Conservation (phyloP, 2,329 filamentous ascomycete species). For the Zasmidium citrigriseum region DNA sequence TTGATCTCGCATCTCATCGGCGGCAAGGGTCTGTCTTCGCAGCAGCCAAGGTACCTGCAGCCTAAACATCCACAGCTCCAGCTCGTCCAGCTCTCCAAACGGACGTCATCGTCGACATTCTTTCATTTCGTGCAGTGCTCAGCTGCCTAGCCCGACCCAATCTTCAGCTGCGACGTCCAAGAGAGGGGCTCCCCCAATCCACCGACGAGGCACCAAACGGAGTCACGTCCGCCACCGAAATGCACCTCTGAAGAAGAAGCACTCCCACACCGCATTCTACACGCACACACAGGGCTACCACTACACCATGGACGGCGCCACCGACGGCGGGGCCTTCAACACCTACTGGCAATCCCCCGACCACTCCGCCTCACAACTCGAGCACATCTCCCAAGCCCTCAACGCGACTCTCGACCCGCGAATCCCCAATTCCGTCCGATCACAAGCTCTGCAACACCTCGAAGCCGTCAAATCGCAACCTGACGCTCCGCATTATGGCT, state of each 20-base stretch:
- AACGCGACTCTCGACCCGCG: slow-evolving; percentile 82
- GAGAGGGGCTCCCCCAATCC: not conserved
- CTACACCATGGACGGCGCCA: slow-evolving; percentile 14
- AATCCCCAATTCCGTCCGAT: slow-evolving; percentile 77
- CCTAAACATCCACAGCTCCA: not conserved
- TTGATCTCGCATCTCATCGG: not conserved
- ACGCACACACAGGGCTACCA: not conserved
- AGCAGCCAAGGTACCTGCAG: not conserved
- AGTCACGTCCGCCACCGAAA: not conserved
- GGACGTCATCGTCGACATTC: not conserved
- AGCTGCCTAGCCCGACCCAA: not conserved
- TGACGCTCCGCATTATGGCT: slow-evolving; percentile 83
- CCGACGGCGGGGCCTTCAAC: slow-evolving; percentile 19
- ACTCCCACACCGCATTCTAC: not conserved
- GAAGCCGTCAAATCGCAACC: slow-evolving; percentile 79
- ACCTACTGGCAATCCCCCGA: slow-evolving; percentile 23
- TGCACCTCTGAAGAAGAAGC: not conserved
- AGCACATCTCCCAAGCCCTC: slow-evolving; percentile 79
- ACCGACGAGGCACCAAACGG: not conserved
- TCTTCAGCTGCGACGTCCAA: not conserved
- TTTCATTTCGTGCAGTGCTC: not conserved
- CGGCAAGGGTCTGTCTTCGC: not conserved
- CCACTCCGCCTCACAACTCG: slow-evolving; percentile 41
- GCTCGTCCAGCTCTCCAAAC: not conserved
- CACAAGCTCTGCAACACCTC: slow-evolving; percentile 81